Evolutionary conservation across 176 grass and related monocot species (phyloP).

Genomic region (Leersia perrieri): DNA sequence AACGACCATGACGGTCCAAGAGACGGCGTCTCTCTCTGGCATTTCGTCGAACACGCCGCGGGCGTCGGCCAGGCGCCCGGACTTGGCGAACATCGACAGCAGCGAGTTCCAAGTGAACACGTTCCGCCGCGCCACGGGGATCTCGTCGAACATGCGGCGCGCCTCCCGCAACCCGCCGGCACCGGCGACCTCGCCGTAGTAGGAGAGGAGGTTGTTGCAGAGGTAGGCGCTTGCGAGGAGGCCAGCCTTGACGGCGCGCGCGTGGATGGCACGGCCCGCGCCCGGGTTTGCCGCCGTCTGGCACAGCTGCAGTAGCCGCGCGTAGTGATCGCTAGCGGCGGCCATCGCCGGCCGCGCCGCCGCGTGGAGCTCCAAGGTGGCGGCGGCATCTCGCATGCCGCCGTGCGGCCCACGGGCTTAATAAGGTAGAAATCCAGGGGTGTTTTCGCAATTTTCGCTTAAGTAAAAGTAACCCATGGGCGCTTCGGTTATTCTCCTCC

Average conservation of each 20-base stretch:
- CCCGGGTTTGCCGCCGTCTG: conserved; percentile 14
- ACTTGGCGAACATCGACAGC: conserved; percentile 61
- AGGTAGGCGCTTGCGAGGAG: conserved; percentile 61
- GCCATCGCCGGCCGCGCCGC: conserved; percentile 23
- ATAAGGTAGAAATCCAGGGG: neutral
- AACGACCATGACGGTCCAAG: conserved; percentile 76
- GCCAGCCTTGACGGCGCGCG: conserved; percentile 62
- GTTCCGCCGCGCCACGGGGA: conserved; percentile 40
- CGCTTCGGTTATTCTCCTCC: neutral
- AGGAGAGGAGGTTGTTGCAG: conserved; percentile 71
- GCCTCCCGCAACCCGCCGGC: conserved; percentile 21
- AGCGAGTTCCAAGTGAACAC: conserved; percentile 80
- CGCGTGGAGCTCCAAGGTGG: conserved; percentile 8
- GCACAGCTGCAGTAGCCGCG: conserved; percentile 56
- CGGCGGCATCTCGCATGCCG: conserved; percentile 42
- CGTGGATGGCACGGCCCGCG: conserved; percentile 58
- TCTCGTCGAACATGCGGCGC: conserved; percentile 50
- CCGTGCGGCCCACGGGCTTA: neutral
- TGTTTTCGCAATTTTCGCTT: too few relatives aligned
- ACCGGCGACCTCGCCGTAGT: conserved; percentile 36
- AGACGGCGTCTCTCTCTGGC: conserved; percentile 70
- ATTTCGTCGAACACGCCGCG: conserved; percentile 57
- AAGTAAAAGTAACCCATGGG: neutral
- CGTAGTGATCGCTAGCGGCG: conserved; percentile 30
- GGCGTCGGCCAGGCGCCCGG: conserved; percentile 35